These are phyloP conservation scores for Dispira simplex DNA, from an alignment of 192 early-diverging fungal genomes.

Conservation along the genomic window DNA sequence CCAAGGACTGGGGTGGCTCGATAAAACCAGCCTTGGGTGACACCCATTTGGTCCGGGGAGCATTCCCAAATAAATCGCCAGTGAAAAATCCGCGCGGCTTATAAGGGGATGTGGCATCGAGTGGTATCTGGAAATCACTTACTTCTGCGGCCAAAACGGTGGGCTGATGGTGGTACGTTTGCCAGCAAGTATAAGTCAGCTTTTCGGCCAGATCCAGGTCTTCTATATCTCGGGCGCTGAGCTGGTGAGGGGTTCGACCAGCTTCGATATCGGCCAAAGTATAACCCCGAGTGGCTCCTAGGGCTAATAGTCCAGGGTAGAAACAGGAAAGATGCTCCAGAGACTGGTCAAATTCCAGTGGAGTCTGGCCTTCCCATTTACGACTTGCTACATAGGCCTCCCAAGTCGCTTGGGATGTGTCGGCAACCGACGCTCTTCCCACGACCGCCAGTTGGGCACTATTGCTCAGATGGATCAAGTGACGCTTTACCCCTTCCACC, in stretches of 20 bases:
- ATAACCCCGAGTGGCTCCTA: constrained; percentile 23
- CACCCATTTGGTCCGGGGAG: constrained; percentile 6
- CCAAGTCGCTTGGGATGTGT: background rate
- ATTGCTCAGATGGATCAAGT: constrained; percentile 24
- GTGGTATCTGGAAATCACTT: constrained; percentile 33
- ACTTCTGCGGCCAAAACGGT: constrained; percentile 77
- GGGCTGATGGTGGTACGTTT: constrained; percentile 67
- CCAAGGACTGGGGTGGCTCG: background rate
- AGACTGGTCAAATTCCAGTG: background rate
- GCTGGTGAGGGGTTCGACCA: background rate
- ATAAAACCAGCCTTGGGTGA: background rate
- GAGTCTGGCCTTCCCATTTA: background rate
- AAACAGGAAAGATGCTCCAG: constrained; percentile 6
- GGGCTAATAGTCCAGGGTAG: constrained; percentile 19
- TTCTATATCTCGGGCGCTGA: constrained; percentile 20
- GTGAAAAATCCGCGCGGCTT: background rate
- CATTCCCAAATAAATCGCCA: background rate
- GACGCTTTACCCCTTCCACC: constrained; percentile 46
- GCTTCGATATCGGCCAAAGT: background rate
- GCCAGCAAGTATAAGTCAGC: constrained; percentile 59
- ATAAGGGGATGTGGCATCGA: background rate
- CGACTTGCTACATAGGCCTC: background rate
- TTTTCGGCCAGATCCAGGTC: constrained; percentile 69
- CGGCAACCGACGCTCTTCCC: background rate
- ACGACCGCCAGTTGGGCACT: background rate